Conservation (phyloP, 331 rosid genomes). For the Pyrus hybrid region DNA sequence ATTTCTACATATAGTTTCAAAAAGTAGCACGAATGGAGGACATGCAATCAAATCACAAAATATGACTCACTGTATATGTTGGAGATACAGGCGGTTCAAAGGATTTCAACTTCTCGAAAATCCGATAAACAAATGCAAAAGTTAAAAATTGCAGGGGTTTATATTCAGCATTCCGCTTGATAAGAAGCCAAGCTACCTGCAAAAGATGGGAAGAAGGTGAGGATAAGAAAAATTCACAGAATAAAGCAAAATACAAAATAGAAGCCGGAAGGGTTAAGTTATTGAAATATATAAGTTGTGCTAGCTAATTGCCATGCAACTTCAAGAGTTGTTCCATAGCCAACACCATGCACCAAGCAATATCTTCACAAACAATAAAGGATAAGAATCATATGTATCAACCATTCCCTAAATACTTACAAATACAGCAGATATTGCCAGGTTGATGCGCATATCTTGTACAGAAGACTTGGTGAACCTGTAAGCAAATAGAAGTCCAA, state of each 20-base stretch:
- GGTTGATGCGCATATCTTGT: constrained; percentile 72
- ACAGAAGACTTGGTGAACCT: constrained; percentile 75
- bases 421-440: constrained; percentile 80
- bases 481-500: constrained; percentile 32
- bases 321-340: neutral
- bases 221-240: constrained; percentile 10
- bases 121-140: constrained; percentile 88
- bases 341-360: neutral
- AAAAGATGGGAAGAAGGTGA: constrained; percentile 17
- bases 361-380: neutral
- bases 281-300: neutral
- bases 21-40: neutral
- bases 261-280: neutral
- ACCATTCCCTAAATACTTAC: constrained; percentile 47
- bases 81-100: constrained; percentile 61
- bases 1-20: constrained; percentile 9
- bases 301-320: neutral
- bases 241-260: neutral
- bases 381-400: neutral
- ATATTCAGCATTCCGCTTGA: constrained; percentile 68
- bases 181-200: constrained; percentile 81
- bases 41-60: neutral
- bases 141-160: constrained; percentile 89
- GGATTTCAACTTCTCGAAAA: constrained; percentile 92
- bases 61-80: constrained; percentile 53